Conservation (phyloP, 345 rosid genomes). For the Arabidopsis suecica region DNA sequence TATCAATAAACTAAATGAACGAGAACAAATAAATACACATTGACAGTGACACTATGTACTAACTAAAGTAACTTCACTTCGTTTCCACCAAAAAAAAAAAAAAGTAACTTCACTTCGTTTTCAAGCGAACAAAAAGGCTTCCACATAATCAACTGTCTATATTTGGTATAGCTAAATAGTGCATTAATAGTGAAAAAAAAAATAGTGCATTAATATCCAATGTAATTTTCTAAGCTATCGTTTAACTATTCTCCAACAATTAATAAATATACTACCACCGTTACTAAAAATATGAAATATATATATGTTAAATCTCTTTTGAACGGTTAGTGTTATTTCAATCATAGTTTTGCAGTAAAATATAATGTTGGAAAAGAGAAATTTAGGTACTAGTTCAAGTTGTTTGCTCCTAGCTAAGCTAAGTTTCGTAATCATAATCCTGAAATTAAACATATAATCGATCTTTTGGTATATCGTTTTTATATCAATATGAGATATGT, state of each 20-base stretch:
- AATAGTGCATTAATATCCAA: constrained; percentile 17
- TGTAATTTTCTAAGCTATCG: constrained; percentile 30
- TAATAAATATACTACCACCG: too few species aligned
- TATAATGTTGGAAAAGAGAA: background rate
- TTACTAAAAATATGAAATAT: too few species aligned
- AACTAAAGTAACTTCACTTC: constrained; percentile 35
- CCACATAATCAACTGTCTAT: constrained; percentile 27
- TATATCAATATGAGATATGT: background rate
- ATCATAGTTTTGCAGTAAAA: background rate
- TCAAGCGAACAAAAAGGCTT: constrained; percentile 32
- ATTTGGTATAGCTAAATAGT: constrained; percentile 22
- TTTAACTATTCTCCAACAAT: too few species aligned
- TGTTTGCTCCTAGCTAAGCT: background rate
- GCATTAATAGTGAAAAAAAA: too few species aligned
- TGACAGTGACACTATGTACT: constrained; percentile 26
- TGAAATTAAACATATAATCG: background rate
- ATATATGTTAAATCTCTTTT: too few species aligned
- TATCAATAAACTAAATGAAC: background rate
- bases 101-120: background rate
- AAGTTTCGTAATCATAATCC: background rate
- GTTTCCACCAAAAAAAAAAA: too few species aligned
- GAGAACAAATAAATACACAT: constrained; percentile 10
- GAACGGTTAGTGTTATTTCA: background rate
- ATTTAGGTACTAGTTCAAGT: background rate
- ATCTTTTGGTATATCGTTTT: too few species aligned